Base-by-base conservation (phyloP, 805 yeast genomes). In the Crinitomyces ghanaensis region DNA sequence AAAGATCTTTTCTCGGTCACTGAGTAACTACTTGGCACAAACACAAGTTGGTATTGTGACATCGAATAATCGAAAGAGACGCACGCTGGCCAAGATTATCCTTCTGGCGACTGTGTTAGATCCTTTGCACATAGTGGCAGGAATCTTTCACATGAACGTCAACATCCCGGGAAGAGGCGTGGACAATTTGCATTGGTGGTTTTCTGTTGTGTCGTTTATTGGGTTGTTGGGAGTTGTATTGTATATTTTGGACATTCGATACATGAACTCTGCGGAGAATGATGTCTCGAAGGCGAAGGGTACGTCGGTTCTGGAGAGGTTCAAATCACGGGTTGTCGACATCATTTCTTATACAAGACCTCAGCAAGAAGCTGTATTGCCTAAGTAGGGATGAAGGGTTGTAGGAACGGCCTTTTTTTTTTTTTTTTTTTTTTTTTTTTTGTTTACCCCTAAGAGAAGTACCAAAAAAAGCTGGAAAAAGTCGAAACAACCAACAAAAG, bases 101-200 rank as follows among this genome's bases (percentile, higher is more conserved):
- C 49, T 88, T 39, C 62, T 88, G 22, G 97, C 96, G 68, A 85
- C 96, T 0, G 66, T 88, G 48, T 63, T 88, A 19, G 79, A 88
- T 41, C 97, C 97, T 11, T 67, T 88, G 65, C 86, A 88, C 54
- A 62, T 88, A 37, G 68, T 88, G 28, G 84, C 96, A 2, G 95
- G 96, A 54, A 51, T 86, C 42, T 88, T 88, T 58, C 96, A 96
- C 49, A 88, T 88, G 98, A 88, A 88, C 56, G 97, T 88, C 13
- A 57, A 47, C 8, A 80, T 88, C 19, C 96, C 96, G 0, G 95
- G 95, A 19, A 58, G 68, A 39, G 60, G 45, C 9, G 65, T 43
- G 2, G 46, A 40, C 2, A 60, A 57, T 28, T 55, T 66, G 25
- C 70, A 62, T 2, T 79, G 91, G 83, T 83, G 72, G 51, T 73